phyloP scores from a whole-genome alignment of 1,284 basidiomycete genomes.

The Ganoderma sinense region DNA sequence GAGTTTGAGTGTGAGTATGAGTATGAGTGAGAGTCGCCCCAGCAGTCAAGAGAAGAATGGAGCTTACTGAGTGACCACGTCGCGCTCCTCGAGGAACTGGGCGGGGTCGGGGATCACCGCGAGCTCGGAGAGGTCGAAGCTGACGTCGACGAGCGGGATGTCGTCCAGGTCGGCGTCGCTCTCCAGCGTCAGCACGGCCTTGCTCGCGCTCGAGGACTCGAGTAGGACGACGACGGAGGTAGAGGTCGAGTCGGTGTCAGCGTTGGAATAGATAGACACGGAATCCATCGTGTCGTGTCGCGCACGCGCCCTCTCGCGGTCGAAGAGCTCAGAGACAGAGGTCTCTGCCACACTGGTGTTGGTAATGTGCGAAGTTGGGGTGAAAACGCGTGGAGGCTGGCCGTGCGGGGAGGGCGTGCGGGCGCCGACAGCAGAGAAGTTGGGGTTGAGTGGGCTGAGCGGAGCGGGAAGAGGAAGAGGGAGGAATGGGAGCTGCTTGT shows the following conservation, averaged over 20 bases:
- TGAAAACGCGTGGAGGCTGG: constrained; percentile 9
- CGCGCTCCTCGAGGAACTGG: constrained; percentile 17
- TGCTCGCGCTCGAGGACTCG: constrained; percentile 8
- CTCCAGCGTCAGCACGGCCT: constrained; percentile 3
- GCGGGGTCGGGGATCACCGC: constrained; percentile 8
- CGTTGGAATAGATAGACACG: constrained; percentile 15
- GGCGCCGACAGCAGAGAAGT: background rate
- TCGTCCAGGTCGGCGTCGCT: constrained; percentile 7
- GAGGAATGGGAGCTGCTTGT: background rate
- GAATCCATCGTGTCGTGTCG: constrained; percentile 17
- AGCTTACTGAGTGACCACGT: constrained; percentile 18
- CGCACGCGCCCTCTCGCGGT: constrained; percentile 1
- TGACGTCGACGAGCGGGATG: constrained; percentile 15
- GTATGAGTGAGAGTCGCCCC: no score
- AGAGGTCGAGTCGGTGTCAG: constrained; percentile 6
- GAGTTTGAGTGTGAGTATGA: no score
- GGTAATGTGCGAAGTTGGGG: constrained; percentile 14
- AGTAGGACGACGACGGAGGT: constrained; percentile 3
- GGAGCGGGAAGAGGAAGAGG: background rate
- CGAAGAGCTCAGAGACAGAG: constrained; percentile 13
- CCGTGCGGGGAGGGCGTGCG: background rate
- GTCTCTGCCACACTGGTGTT: constrained; percentile 7
- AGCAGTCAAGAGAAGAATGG: no score
- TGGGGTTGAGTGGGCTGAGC: background rate
- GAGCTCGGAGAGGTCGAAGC: constrained; percentile 14